Conservation (phyloP, 768 basidiomycete genomes). For the Cyathus striatus region DNA sequence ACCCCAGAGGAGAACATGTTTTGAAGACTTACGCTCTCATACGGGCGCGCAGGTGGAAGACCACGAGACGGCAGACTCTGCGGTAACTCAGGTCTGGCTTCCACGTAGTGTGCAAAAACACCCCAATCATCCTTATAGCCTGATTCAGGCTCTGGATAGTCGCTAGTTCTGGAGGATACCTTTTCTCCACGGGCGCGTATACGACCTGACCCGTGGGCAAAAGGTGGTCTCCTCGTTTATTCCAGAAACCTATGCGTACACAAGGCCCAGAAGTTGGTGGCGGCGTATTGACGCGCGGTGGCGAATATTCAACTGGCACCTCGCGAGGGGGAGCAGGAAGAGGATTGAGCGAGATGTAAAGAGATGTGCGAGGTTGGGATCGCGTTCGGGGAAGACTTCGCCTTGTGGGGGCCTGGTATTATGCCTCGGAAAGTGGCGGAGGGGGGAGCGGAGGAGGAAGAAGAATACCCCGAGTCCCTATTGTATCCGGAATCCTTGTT, state of each 20-base stretch:
- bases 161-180: constrained; percentile 58
- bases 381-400: not conserved
- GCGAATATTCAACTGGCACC: constrained; percentile 17
- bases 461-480: too few relatives aligned
- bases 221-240: constrained; percentile 69
- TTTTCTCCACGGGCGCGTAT: constrained; percentile 51
- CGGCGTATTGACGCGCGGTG: constrained; percentile 8
- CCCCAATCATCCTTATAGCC: constrained; percentile 57
- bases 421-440: not conserved
- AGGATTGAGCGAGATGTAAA: not conserved
- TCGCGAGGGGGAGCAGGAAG: not conserved
- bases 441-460: not conserved
- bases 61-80: constrained; percentile 59
- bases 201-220: constrained; percentile 53
- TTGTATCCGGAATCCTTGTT: too few relatives aligned
- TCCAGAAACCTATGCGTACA: constrained; percentile 63
- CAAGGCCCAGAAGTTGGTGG: constrained; percentile 6
- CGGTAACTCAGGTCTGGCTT: constrained; percentile 47
- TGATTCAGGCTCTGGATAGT: constrained; percentile 51
- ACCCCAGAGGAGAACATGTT: too few relatives aligned
- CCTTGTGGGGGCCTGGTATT: not conserved
- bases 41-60: constrained; percentile 47
- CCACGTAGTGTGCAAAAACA: constrained; percentile 29
- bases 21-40: constrained; percentile 40
- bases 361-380: not conserved